Evolutionary conservation across 1,284 basidiomycete genomes (phyloP).

Genomic region (Apiotrichum gamsii): DNA sequence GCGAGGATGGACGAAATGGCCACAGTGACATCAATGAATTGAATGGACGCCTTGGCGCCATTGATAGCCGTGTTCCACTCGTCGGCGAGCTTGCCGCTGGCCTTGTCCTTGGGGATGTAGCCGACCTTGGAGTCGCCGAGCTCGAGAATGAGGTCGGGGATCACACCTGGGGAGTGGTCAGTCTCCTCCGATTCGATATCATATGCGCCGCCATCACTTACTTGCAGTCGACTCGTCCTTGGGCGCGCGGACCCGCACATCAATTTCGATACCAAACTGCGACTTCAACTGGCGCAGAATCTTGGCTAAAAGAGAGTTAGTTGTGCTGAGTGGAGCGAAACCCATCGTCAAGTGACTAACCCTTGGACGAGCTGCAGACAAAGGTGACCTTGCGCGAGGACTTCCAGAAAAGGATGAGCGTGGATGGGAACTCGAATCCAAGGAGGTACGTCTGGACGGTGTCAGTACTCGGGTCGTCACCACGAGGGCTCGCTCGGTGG

Average conservation of each 20-base stretch:
- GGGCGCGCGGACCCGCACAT: conserved; percentile 31
- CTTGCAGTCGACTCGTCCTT: conserved; percentile 40
- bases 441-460: conserved; percentile 78
- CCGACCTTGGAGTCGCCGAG: conserved; percentile 40
- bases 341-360: conserved; percentile 50
- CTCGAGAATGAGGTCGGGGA: conserved; percentile 32
- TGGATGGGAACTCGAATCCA: conserved; percentile 95
- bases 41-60: conserved; percentile 49
- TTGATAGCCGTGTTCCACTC: conserved; percentile 51
- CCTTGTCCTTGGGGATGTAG: conserved; percentile 45
- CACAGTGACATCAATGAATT: conserved; percentile 69
- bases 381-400: conserved; percentile 60
- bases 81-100: conserved; percentile 43
- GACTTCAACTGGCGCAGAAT: conserved; percentile 38
- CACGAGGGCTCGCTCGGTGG: too few species aligned
- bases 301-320: conserved; percentile 33
- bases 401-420: conserved; percentile 69
- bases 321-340: too few species aligned
- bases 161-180: conserved; percentile 19
- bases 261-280: conserved; percentile 32
- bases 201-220: too few species aligned
- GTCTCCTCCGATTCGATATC: too few species aligned
- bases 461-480: background rate
- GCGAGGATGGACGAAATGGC: conserved; percentile 74
- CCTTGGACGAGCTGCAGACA: conserved; percentile 83